Evolutionary conservation across 2,329 filamentous ascomycete genomes (phyloP).

Genomic region (Aspergillus vadensis): DNA sequence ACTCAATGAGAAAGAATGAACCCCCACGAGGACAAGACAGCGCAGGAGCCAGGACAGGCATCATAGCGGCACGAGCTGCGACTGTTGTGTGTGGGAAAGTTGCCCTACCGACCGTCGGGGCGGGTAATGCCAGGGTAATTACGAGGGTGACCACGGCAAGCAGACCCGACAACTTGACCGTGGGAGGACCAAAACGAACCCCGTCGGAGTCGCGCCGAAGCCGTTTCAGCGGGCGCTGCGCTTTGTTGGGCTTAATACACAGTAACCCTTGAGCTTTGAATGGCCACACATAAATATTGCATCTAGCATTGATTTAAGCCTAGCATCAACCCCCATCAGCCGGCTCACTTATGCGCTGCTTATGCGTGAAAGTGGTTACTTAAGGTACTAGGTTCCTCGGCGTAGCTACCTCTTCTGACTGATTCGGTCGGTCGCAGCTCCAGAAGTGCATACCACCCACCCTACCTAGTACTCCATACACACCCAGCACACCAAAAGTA

Average conservation of each 20-base stretch:
- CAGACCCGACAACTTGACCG: constrained; percentile 13
- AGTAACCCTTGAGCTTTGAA: not conserved
- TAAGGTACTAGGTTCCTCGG: not conserved
- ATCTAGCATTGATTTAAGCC: not conserved
- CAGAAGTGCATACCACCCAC: not conserved
- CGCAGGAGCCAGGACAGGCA: constrained; percentile 8
- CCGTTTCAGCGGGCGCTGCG: constrained; percentile 10
- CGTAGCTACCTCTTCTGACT: not conserved
- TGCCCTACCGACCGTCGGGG: constrained; percentile 6
- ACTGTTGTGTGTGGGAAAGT: not conserved
- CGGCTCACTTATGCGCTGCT: not conserved
- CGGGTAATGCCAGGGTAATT: constrained; percentile 16
- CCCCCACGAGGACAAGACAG: constrained; percentile 13
- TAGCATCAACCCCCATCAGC: not conserved
- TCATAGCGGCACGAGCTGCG: constrained; percentile 17
- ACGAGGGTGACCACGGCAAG: constrained; percentile 13
- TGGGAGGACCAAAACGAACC: not conserved
- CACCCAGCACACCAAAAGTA: too few relatives aligned
- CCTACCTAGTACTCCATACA: too few relatives aligned
- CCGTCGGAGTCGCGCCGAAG: constrained; percentile 10
- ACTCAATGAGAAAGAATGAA: not conserved
- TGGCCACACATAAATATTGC: not conserved
- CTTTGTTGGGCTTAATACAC: not conserved
- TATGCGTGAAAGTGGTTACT: not conserved
- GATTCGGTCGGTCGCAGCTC: not conserved